Evolutionary conservation across 1,284 basidiomycete species (phyloP), one percentile per base, ranked within the genome.

Genomic region (Mycena sp.): DNA sequence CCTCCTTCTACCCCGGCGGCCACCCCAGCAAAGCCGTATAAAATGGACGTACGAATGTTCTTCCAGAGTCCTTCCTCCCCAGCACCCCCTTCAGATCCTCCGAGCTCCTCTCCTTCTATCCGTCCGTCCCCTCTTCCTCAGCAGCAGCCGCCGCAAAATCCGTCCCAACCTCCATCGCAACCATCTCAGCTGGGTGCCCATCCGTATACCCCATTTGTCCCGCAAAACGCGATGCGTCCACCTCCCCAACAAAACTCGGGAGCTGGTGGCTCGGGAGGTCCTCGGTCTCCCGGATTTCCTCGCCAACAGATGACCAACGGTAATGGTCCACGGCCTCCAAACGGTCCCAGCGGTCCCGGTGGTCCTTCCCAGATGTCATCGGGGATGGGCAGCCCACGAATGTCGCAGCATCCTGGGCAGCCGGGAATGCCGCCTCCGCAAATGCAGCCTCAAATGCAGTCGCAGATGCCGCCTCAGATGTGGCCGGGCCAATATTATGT

Each of bases 21-120:
- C 52, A 79, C 79, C 56, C 81, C 81, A 57, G 76, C 81, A 74
- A 86, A 86, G 77, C 79, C 79, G 46, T 76, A 80, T 65, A 89
- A 85, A 83, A 83, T 87, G 68, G 91, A 93, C 79, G 86, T 94
- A 72, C 83, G 84, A 79, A 92, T 91, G 80, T 80, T 94, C 70
- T 93, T 93, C 85, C 91, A 89, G 71, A 81, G 82, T 68, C 78
- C 84, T 30, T 84, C 85, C 66, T 81, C 84, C 62, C 79, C 83
- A 70, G 76, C 82, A 74, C 82, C 89, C 74, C 80, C 87, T 38
- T 81, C 85, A 62, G 67, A 71, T 37, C 74, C 74, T 41, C 60
- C 83, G 79, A 76, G 83, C 87, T 72, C 88, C 83, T 71, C 80
- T 76, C 54, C 86, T 81, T 78, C 79, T 75, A 72, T 79, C 37